Base-by-base conservation (phyloP, 1,284 basidiomycete genomes). In the Phaffia rhodozyma region DNA sequence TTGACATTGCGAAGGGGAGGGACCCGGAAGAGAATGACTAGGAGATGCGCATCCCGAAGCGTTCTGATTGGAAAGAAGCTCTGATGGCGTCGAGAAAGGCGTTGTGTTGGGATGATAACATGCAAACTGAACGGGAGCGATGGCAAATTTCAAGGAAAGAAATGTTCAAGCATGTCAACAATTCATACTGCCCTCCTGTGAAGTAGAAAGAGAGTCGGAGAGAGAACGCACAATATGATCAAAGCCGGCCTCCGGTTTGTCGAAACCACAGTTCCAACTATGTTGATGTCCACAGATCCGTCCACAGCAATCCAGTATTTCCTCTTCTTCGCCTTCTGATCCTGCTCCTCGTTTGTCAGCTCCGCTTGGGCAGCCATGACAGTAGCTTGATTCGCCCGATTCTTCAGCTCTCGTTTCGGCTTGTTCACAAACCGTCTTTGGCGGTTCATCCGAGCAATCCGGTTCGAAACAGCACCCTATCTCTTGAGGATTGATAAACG, bases 51-150 rank as follows among this genome's bases (percentile, higher is more conserved):
- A 43, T 43, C 27, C 51, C 29, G 51, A 13, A 43, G 32, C 9
- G 43, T 60, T 4, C 50, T 30, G n/a, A 6, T 11, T 11, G 2
- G 38, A 16, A 2, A 43, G 13, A 16, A 43, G 38, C 13, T 43
- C 38, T 16, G 38, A 43, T 43, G 38, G 13, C 38, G 38, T 16
- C 38, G 51, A 30, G 34, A 60, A 60, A 9, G 59, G 50, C 27
- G 59, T 54, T 23, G 52, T 54, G 18, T 30, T 29, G 6, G 59
- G 51, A 27, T 60, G 59, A 29, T 52, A 60, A 23, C 49, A 51
- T 38, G 52, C 59, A 20, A 60, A 38, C 59, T 60, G 7, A 18
- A 27, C 23, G 3, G 32, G 34, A n/a, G 53, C 11, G 16, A 52
- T 21, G 57, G 51, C 6, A 32, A 21, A 32, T 18, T 23, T 23